Evolutionary conservation across 2,329 filamentous ascomycete species (phyloP), one percentile per base, ranked within the genome.

Genomic region (Lachnellula hyalina): DNA sequence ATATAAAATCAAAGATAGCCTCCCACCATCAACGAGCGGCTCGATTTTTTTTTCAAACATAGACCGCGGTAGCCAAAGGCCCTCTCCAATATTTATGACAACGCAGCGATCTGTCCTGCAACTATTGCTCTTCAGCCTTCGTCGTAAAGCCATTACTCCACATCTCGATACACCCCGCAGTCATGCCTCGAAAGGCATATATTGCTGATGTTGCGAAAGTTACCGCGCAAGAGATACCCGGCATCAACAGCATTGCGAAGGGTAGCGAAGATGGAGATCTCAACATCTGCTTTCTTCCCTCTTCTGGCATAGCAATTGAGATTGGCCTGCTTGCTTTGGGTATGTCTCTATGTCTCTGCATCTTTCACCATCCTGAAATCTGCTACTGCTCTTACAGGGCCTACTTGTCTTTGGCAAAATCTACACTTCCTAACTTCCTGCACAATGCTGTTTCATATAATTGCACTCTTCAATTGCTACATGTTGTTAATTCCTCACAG

Each of bases 241-340:
- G 77, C 48, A 74, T 94, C 47, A 72, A 72, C 47, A 67, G 75
- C 35, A 72, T 96, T 23, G 72, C 73, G 35, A 73, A 75, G 36
- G 87, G 87, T 15, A 82, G 85, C 5, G 85, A 87, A 34, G 87
- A 93, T 68, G 89, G 87, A 49, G 83, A 88, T 54, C 76, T 95
- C 54, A 78, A 77, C 14, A 87, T 93, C 67, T 75, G 71, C 4
- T 88, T 78, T 61, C 57, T 66, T 71, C 72, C 63, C 35, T 35
- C 42, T 44, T 52, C 56, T 46, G 61, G 60, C 8, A 21, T 51
- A 14, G 60, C 65, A 8, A 61, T 65, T 17, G 62, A 67, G 42
- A 63, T 69, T 21, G 56, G 55, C 45, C 51, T 68, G 19, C 58
- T 65, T 9, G 51, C 54, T 42, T 55, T 64, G 53, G 63, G 65